These are phyloP conservation scores for Pseudocercospora fijiensis DNA, from an alignment of 2,329 filamentous ascomycete species.

Conservation along the genomic window DNA sequence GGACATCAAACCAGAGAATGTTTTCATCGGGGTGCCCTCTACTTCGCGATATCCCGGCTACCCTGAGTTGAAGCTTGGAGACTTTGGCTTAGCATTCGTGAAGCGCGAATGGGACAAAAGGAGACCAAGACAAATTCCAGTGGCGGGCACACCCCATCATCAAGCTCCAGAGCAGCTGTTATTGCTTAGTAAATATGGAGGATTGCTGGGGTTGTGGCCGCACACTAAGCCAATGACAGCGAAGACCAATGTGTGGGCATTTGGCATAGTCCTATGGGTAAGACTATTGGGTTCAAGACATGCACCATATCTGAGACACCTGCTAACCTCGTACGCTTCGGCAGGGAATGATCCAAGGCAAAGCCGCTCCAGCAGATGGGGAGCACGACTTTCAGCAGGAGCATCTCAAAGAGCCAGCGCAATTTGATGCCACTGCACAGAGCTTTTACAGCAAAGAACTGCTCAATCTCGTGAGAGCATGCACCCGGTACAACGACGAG, in stretches of 20 bases:
- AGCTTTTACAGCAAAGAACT: conserved; percentile 4
- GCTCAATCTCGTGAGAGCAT: conserved; percentile 4
- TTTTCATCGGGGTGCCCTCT: conserved; percentile 61
- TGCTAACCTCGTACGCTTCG: too few relatives aligned
- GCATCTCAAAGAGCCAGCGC: not conserved
- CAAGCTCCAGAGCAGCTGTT: not conserved
- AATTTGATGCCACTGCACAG: conserved; percentile 8
- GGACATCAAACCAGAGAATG: conserved; percentile 97
- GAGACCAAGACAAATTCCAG: not conserved
- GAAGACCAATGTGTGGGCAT: conserved; percentile 19
- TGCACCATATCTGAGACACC: too few relatives aligned
- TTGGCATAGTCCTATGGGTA: conserved; percentile 14
- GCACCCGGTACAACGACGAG: conserved; percentile 2
- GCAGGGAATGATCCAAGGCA: conserved; percentile 7
- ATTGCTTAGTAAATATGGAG: not conserved
- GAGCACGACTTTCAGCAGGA: not conserved
- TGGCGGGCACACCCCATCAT: not conserved
- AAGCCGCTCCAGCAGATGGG: not conserved
- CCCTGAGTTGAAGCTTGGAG: conserved; percentile 7
- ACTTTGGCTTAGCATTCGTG: conserved; percentile 2
- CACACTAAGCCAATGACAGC: not conserved
- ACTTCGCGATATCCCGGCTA: not conserved
- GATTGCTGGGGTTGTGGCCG: not conserved
- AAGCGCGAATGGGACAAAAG: not conserved
- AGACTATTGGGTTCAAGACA: too few relatives aligned